Base-by-base conservation (phyloP, 768 basidiomycete genomes). In the Mycena olivaceomarginata region DNA sequence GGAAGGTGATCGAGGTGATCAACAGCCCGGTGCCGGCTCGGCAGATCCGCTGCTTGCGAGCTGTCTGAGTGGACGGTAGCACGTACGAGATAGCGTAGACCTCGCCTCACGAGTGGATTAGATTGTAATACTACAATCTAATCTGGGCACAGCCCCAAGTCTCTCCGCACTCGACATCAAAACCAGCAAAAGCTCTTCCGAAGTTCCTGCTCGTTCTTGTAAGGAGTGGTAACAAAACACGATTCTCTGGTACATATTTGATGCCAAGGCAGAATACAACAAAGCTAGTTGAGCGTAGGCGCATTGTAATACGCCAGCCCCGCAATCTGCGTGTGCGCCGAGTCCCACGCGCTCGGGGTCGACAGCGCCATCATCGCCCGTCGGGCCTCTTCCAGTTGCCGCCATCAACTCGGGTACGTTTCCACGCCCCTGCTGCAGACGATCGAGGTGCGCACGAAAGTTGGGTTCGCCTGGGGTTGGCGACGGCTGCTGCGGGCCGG, bases 401-500 rank as follows among this genome's bases (percentile, higher is more conserved):
- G 64, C 40, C 53, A 40, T 31, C 46, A 59, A 16, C 46, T 39
- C 59, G 0, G 62, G 22, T 18, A 63, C 9, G 15, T 60, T 53
- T 31, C 13, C 13, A 6, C 39, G 39, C n/a, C 37, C 46, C 13
- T 59, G 48, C 51, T 62, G 45, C 6, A 80, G 51, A 10, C 72
- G 64, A 62, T 80, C 78, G 22, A 79, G 72, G 20, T 75, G 40
- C 57, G 40, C 72, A 16, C 75, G 80, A 18, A 80, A 72, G 53
- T 79, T 66, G 25, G 25, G 25, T 25, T 25, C 25, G 25, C 25
- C 25, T 18, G 64, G 31, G 18, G 40, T 51, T 45, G 65, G 20
- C 22, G 63, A 40, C 20, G 70, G 62, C 57, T 46, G 56, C 63
- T 16, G n/a, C 31, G 41, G 41, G 11, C 9, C 39, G n/a, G 22